A percentile compares a stretch with the other conserved stretches of the same genome.
Conservation (phyloP, 2,329 filamentous ascomycete species). For the Nannizziopsis arthrosporioides region DNA sequence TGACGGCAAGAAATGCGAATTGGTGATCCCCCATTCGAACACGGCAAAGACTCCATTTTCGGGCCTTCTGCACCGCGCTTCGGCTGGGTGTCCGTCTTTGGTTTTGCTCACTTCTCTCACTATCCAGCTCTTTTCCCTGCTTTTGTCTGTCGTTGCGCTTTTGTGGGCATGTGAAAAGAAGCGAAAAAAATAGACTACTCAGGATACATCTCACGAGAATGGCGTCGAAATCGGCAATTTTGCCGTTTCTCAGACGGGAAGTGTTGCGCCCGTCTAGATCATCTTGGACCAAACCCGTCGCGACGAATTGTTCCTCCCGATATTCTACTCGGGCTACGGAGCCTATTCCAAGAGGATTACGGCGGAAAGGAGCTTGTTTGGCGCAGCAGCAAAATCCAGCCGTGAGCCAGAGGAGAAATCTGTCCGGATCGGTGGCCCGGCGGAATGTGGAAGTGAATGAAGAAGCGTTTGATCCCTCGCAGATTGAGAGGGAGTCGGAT, state of each 20-base stretch:
- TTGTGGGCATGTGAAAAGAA: no score
- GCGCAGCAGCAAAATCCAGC: neutral
- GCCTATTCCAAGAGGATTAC: neutral
- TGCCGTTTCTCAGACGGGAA: slow-evolving; percentile 35
- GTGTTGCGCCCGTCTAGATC: slow-evolving; percentile 23
- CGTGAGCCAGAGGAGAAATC: slow-evolving; percentile 28
- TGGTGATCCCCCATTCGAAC: no score
- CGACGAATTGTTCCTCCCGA: slow-evolving; percentile 12
- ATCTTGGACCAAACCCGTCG: slow-evolving; percentile 21
- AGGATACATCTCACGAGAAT: slow-evolving; percentile 22
- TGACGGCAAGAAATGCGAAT: no score
- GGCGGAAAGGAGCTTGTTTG: neutral
- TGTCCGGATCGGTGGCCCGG: slow-evolving; percentile 35
- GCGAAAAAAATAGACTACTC: no score
- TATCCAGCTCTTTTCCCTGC: neutral
- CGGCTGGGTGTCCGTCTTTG: no score
- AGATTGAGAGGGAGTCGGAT: slow-evolving; percentile 77
- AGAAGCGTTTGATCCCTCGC: slow-evolving; percentile 49
- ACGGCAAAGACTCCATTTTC: no score
- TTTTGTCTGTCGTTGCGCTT: neutral
- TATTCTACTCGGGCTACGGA: slow-evolving; percentile 15
- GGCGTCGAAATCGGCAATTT: slow-evolving; percentile 32
- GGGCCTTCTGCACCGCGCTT: no score
- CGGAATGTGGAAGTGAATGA: slow-evolving; percentile 39
- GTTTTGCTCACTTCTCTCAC: no score